Percentiles rank a stretch among this genome's conserved stretches.
Evolutionary conservation across 345 rosid genomes (phyloP).

Genomic region (Jatropha curcas): DNA sequence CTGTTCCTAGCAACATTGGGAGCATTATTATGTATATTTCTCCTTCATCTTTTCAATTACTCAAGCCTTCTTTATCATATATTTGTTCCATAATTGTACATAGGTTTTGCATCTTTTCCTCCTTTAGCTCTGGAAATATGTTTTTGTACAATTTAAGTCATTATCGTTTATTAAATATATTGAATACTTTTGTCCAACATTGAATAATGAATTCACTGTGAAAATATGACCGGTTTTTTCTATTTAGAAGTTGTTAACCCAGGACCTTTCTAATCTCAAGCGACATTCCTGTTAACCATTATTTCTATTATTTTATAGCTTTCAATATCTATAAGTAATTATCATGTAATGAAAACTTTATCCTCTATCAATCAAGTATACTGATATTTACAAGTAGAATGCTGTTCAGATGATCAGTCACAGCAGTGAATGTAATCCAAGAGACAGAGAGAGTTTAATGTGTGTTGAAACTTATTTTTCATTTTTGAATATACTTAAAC

Average conservation of each 20-base stretch:
- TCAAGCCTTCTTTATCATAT: background rate
- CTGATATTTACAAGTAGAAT: background rate
- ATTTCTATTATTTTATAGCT: background rate
- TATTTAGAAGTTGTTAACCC: background rate
- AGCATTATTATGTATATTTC: background rate
- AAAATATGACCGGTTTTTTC: background rate
- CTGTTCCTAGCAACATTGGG: background rate
- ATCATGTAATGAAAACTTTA: background rate
- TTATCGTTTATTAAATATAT: too few species aligned
- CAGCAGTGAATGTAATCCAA: background rate
- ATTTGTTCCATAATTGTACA: background rate
- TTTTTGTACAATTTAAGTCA: background rate
- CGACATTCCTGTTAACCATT: background rate
- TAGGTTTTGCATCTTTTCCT: background rate
- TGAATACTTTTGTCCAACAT: background rate
- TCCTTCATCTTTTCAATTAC: background rate
- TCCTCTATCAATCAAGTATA: background rate
- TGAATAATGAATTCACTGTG: background rate
- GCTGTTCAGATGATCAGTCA: background rate
- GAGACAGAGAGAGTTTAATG: conserved; percentile 1
- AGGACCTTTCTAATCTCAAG: background rate
- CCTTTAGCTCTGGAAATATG: background rate
- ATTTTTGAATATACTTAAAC: conserved; percentile 2
- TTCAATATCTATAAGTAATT: background rate
- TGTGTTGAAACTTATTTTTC: background rate